These are phyloP conservation scores for Populus simonii DNA, from an alignment of 345 rosid genomes.

Conservation along the genomic window DNA sequence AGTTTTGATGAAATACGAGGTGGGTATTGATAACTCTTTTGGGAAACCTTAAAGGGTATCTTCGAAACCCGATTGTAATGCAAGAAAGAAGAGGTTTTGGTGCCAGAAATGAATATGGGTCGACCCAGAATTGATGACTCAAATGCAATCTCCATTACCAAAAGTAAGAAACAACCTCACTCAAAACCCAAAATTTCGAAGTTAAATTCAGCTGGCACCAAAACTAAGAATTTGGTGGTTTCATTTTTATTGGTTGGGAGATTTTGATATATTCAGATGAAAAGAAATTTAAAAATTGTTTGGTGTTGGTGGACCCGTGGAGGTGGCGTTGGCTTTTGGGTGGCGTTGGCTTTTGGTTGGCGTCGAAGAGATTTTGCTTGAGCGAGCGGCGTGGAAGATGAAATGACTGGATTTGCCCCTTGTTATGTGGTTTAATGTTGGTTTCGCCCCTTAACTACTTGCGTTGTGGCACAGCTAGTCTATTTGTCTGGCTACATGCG, in stretches of 20 bases:
- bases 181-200: background rate
- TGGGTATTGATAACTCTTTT: slow-evolving; percentile 23
- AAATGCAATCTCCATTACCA: slow-evolving; percentile 40
- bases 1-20: slow-evolving; percentile 22
- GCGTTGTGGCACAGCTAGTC: too few relatives aligned
- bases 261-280: background rate
- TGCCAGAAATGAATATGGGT: slow-evolving; percentile 29
- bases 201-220: too few relatives aligned
- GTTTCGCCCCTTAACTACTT: too few relatives aligned
- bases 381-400: background rate
- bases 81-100: slow-evolving; percentile 26
- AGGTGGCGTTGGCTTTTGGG: background rate
- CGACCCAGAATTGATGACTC: slow-evolving; percentile 49
- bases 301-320: background rate
- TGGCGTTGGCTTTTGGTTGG: background rate
- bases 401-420: background rate
- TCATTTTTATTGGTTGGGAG: background rate
- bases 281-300: background rate
- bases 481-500: too few relatives aligned
- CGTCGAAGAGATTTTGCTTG: background rate
- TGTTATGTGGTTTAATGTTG: too few relatives aligned
- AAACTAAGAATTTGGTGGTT: too few relatives aligned
- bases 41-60: slow-evolving; percentile 25
- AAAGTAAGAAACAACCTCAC: background rate
- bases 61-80: slow-evolving; percentile 33